Base-by-base conservation (phyloP, 768 basidiomycete species). In the Russula foetens region DNA sequence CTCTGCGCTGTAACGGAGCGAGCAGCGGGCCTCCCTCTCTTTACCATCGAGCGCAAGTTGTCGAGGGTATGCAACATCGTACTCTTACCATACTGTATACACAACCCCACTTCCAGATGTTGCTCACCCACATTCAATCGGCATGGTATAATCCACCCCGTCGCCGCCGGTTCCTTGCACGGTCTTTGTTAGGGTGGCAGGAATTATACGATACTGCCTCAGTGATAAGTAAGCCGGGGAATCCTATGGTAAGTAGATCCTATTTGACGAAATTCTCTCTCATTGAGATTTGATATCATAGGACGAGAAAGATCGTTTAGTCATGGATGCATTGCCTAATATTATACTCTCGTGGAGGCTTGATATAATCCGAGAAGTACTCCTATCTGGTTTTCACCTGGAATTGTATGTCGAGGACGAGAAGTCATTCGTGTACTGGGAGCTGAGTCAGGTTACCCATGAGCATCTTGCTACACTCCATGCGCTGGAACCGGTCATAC, bases 381-480 rank as follows among this genome's bases (percentile, higher is more conserved):
- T 91, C 5, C 74, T 86, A 46, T 85, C 88, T 1, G 91, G 88
- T 2, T 87, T 89, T 63, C 88, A 92, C 69, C 71, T 91, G 23
- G 86, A 88, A 47, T 70, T 93, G 7, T 90, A 91, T 66, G 75
- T 81, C 23, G 70, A 77, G 0, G 81, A 86, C 45, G 91, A 93
- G 67, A 80, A 75, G 35, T 75, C 85, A 0, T 82, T 90, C 62
- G 85, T 89, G 2, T 91, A 92, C 71, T 91, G 88, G 85, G 88
- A 88, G 67, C 73, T 76, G 6, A 69, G 79, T 3, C 77, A 79
- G 46, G 77, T 90, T 3, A 72, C 86, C 1, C 81, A 84, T 21
- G 71, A 71, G 24, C 84, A 90, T 64, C 67, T 88, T 9, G 70
- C 72, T 3, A 79, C 75, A 59, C 70, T 88, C 56, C 83, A 88